Evolutionary conservation across 331 rosid species (phyloP).

Genomic region (Quercus lobata): DNA sequence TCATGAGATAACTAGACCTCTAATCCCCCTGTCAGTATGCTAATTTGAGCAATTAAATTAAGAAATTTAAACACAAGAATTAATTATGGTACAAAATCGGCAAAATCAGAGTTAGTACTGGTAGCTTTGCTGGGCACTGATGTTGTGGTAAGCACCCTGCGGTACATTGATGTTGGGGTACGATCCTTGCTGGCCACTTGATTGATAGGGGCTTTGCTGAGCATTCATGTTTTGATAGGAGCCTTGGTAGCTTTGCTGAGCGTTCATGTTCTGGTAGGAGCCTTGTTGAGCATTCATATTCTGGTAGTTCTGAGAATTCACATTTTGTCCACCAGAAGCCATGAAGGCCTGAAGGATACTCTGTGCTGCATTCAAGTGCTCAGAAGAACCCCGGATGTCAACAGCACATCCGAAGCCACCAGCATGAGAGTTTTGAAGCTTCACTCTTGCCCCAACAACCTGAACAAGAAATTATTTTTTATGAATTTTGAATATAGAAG

Average conservation of each 20-base stretch:
- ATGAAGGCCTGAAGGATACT: slow-evolving; percentile 14
- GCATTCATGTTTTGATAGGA: slow-evolving; percentile 8
- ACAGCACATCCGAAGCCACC: slow-evolving; percentile 3
- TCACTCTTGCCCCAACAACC: slow-evolving; percentile 21
- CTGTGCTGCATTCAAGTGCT: slow-evolving; percentile 15
- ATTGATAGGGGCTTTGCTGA: slow-evolving; percentile 25
- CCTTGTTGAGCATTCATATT: slow-evolving; percentile 10
- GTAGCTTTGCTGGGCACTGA: slow-evolving; percentile 16
- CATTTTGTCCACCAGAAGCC: slow-evolving; percentile 19
- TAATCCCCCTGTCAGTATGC: background rate
- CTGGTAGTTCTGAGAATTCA: slow-evolving; percentile 4
- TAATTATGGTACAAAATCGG: slow-evolving; percentile 2
- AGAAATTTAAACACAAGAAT: background rate
- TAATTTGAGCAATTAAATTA: background rate
- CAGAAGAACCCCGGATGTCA: slow-evolving; percentile 23
- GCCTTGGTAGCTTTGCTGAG: slow-evolving; percentile 13
- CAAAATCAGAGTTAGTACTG: slow-evolving; percentile 14
- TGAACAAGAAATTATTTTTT: background rate
- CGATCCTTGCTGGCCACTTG: slow-evolving; percentile 22
- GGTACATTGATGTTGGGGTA: slow-evolving; percentile 13
- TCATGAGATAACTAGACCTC: background rate
- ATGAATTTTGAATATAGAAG: background rate
- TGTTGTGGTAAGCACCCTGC: slow-evolving; percentile 10
- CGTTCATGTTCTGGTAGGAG: slow-evolving; percentile 2
- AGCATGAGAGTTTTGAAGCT: slow-evolving; percentile 11